Base-by-base conservation (phyloP, 2,329 filamentous ascomycete genomes). In the Teratosphaeriaceae sp. region DNA sequence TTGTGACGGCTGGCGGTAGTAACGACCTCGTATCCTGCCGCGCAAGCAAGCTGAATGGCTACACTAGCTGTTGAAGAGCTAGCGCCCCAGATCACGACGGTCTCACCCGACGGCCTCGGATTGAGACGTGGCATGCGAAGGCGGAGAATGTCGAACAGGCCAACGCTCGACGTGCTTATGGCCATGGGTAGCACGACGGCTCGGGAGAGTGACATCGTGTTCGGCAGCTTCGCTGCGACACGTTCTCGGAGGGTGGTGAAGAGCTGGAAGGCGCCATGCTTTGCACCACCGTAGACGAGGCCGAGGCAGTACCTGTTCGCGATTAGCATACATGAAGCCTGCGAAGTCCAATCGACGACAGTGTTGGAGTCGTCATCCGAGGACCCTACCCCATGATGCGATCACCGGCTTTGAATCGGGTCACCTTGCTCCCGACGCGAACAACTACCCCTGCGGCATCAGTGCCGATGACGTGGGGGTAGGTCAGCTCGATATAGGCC, bases 61-160 rank as follows among this genome's bases (percentile, higher is more conserved):
- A 65, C 72, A 42, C 70, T 62, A 7, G 74, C 74, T 2, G 76
- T 73, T 18, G 70, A 74, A 13, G 71, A 70, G 7, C 66, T 65
- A 2, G 69, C 73, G 21, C 73, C 72, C 73, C 73, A 76, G 40
- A 75, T 55, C 22, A 76, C 54, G 33, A 76, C 60, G 7, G 62
- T 62, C 23, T 61, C 57, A 8, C 27, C 34, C 4, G 26, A 46
- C 8, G 38, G 31, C 2, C 20, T 26, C 3, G 8, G 24, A 8
- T 8, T 27, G 24, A 27, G 24, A 13, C 13, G 8, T 27, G 24
- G 24, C 13, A 34, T 19, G 8, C 37, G 21, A 27, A 39, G 22
- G 11, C 27, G 18, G 9, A 39, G 9, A 8, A 15, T 24, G 7
- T 9, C 59, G 59, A 67, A 72, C 8, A 72, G 63, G 21, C 60